A percentile compares a stretch with the other conserved stretches of the same genome.
Conservation (phyloP, 257 asterid species). For the Penstemon newberryi region DNA sequence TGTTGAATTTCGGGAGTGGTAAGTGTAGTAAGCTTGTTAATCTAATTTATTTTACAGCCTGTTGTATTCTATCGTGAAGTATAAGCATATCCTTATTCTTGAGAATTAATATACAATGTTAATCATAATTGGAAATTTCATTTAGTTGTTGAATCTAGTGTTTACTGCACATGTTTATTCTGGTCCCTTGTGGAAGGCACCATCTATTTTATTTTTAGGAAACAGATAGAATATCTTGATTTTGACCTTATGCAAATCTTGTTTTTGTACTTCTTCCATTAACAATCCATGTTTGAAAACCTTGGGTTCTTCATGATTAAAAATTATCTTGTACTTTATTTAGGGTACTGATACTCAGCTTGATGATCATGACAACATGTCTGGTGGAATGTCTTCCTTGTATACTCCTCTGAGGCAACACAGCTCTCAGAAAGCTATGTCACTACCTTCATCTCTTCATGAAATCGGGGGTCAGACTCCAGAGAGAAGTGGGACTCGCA, state of each 20-base stretch:
- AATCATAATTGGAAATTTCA: not conserved
- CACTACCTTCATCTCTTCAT: conserved; percentile 97
- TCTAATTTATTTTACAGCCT: not conserved
- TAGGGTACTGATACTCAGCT: conserved; percentile 33
- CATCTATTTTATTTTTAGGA: not conserved
- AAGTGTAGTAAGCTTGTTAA: not conserved
- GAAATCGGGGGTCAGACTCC: conserved; percentile 63
- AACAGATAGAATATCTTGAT: not conserved
- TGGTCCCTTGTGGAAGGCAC: conserved; percentile 12
- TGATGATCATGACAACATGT: conserved; percentile 32
- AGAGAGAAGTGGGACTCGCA: conserved; percentile 36
- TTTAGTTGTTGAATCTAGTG: conserved; percentile 6
- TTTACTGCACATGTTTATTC: not conserved
- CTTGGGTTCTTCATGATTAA: conserved; percentile 2
- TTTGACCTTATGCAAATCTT: not conserved
- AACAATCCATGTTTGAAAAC: not conserved
- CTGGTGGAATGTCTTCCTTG: conserved; percentile 28
- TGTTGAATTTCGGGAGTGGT: too few species aligned
- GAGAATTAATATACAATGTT: not conserved
- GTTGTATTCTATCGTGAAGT: not conserved
- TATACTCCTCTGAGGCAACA: conserved; percentile 40
- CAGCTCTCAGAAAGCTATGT: conserved; percentile 60
- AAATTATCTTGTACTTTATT: conserved; percentile 15
- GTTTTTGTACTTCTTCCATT: not conserved
- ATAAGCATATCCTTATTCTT: not conserved